Base-by-base conservation (phyloP, 169 alveolate genomes). In the Plasmodium blacklocki region DNA sequence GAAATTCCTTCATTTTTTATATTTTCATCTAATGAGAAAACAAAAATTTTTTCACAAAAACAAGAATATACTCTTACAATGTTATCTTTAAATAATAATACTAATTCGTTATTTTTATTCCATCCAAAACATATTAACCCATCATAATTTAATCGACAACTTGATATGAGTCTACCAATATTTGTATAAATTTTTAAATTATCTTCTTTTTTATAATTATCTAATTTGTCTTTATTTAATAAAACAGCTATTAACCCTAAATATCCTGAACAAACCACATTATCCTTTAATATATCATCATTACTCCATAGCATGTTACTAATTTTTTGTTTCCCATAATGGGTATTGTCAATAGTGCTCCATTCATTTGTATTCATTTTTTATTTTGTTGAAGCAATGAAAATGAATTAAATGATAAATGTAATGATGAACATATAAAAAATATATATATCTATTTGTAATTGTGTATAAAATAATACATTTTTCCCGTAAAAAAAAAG, bases 31-130 rank as follows among this genome's bases (percentile, higher is more conserved):
- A 93, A 56, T 2, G 93, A 74, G 73, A 88, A 70, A 49, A 92
- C 87, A 47, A 45, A 89, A 62, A 85, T 76, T 72, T 89, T 89
- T 58, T 93, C 96, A 49, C 94, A 74, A 58, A 88, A 74, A 18
- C 95, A 93, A 2, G 96, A 93, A 64, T 92, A 92, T 58, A 91
- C 92, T 29, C 95, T 76, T 18, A 93, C 91, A 58, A 93, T 92
- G 19, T 91, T 93, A 68, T 93, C 96, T 14, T 90, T 70, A 85
- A 93, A 93, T 43, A 93, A 74, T 66, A 93, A 92, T 39, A 93
- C 89, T 73, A 93, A 19, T 9, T 78, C 89, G 67, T 78, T 78
- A 43, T 78, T 67, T 78, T 78, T 78, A 70, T 78, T 78, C 89
- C 89, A 78, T 6, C 89, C 89, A 64, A 78, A 64, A 58, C 89